These are phyloP conservation scores for Fabrea salina DNA, from an alignment of 169 alveolate species.

Conservation along the genomic window DNA sequence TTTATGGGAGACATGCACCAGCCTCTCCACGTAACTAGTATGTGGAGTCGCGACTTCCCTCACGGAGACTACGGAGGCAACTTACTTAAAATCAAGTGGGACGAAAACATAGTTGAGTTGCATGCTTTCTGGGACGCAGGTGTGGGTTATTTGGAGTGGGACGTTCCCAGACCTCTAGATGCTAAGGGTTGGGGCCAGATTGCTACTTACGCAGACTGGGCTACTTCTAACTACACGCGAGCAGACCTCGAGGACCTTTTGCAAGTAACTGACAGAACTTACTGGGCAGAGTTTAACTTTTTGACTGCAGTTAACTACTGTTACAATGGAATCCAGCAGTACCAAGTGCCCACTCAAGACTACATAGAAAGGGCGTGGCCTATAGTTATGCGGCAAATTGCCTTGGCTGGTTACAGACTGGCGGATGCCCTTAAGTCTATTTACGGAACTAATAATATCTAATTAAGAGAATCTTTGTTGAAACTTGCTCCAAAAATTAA, in stretches of 20 bases:
- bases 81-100: constrained; percentile 26
- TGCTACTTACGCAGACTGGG: constrained; percentile 2
- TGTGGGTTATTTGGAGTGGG: neutral
- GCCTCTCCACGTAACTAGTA: constrained; percentile 46
- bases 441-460: too few species aligned
- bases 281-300: constrained; percentile 1
- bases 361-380: neutral
- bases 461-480: too few species aligned
- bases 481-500: too few species aligned
- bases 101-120: constrained; percentile 37
- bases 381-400: neutral
- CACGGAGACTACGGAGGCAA: constrained; percentile 54
- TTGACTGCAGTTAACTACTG: constrained; percentile 3
- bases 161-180: neutral
- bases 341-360: neutral
- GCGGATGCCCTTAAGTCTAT: neutral
- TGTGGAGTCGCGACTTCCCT: constrained; percentile 41
- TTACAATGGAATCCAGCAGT: neutral
- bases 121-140: constrained; percentile 67
- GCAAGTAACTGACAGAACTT: neutral
- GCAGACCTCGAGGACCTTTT: neutral
- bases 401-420: constrained; percentile 32
- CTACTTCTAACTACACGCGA: constrained; percentile 11
- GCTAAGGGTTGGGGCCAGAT: neutral
- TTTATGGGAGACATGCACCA: constrained; percentile 60